Evolutionary conservation across 805 yeast genomes (phyloP).

Genomic region (Candida patagonica): DNA sequence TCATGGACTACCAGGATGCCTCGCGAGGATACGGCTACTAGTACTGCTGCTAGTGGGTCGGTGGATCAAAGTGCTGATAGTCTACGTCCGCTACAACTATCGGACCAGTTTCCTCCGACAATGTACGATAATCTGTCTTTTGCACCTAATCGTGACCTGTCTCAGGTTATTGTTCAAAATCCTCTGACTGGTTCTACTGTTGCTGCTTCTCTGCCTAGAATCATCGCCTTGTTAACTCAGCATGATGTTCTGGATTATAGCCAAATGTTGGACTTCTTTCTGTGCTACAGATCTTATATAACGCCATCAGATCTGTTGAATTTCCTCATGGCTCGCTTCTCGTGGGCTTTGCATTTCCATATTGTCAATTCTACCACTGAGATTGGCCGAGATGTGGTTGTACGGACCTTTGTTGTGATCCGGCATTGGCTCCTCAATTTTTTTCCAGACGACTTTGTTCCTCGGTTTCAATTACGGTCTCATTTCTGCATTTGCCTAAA

Average conservation of each 20-base stretch:
- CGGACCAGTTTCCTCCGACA: conserved; percentile 1
- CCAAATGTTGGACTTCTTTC: conserved; percentile 73
- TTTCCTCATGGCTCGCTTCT: conserved; percentile 52
- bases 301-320: conserved; percentile 49
- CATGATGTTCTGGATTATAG: conserved; percentile 71
- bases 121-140: conserved; percentile 13
- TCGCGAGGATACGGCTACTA: background rate
- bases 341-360: conserved; percentile 38
- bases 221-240: conserved; percentile 42
- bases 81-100: conserved; percentile 1
- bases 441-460: conserved; percentile 74
- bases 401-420: conserved; percentile 77
- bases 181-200: conserved; percentile 2
- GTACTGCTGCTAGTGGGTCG: conserved; percentile 1
- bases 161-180: conserved; percentile 1
- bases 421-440: conserved; percentile 88
- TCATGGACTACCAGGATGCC: background rate
- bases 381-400: conserved; percentile 56
- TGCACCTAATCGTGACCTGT: conserved; percentile 10
- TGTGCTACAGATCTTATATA: conserved; percentile 68
- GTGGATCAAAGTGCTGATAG: background rate
- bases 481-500: conserved; percentile 33
- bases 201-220: conserved; percentile 21
- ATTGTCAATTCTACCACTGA: conserved; percentile 15
- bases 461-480: conserved; percentile 39